Evolutionary conservation across 2,329 filamentous ascomycete genomes (phyloP).

Genomic region (Ceratocystis cubensis): DNA sequence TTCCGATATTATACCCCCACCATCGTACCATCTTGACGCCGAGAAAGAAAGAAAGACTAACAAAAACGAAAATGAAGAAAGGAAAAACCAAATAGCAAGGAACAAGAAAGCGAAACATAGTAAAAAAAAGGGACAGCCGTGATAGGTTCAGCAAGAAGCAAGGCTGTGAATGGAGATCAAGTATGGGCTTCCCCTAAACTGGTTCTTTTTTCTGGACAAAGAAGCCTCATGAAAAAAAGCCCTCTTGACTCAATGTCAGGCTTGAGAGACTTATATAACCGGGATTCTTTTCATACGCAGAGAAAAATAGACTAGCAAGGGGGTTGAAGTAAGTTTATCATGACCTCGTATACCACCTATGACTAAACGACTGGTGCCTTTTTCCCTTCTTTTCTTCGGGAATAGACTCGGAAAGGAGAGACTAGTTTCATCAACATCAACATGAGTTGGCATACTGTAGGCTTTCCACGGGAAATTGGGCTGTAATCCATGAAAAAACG

Average conservation of each 20-base stretch:
- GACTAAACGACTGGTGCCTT: not conserved
- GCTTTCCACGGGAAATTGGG: not conserved
- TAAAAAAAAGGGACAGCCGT: not conserved
- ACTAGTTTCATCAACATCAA: not conserved
- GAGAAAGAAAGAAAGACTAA: conserved; percentile 6
- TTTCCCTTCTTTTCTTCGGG: not conserved
- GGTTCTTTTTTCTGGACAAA: not conserved
- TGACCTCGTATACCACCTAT: not conserved
- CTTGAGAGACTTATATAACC: not conserved
- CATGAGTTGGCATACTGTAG: not conserved
- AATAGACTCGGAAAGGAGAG: not conserved
- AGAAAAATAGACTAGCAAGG: not conserved
- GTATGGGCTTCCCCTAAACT: not conserved
- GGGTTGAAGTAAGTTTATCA: not conserved
- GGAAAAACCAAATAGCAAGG: conserved; percentile 11
- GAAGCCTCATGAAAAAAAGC: not conserved
- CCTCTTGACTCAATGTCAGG: not conserved
- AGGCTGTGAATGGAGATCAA: not conserved
- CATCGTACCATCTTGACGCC: conserved; percentile 8
- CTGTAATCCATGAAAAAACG: not conserved
- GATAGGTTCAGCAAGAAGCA: not conserved
- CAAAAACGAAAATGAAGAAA: conserved; percentile 7
- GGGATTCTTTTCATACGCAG: not conserved
- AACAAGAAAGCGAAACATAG: not conserved
- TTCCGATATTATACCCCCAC: conserved; percentile 9